Evolutionary conservation across 208 protist genomes (phyloP).

Genomic region (Novymonas esmeraldas): DNA sequence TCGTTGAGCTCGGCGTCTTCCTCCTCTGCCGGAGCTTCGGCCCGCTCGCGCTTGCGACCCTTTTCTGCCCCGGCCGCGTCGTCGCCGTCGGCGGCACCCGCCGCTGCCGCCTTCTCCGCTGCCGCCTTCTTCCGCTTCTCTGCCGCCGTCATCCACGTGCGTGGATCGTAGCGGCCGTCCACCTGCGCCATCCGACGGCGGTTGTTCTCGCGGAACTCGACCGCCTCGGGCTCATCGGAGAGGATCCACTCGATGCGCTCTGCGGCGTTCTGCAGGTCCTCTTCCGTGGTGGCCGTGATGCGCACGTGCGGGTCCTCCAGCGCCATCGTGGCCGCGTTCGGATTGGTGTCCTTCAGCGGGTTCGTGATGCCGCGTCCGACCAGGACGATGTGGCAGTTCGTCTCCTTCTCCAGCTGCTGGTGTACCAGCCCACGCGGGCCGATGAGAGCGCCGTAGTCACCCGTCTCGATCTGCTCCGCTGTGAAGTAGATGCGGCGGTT

Average conservation of each 20-base stretch:
- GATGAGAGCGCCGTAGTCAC: constrained; percentile 88
- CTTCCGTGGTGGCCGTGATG: constrained; percentile 88
- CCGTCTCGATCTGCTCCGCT: constrained; percentile 83
- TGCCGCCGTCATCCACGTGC: constrained; percentile 83
- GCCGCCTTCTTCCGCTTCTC: constrained; percentile 38
- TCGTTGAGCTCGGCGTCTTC: constrained; percentile 77
- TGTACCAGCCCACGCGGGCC: constrained; percentile 89
- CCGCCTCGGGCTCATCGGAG: constrained; percentile 88
- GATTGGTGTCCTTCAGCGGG: constrained; percentile 83
- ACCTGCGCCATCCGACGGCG: constrained; percentile 87
- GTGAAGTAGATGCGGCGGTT: constrained; percentile 90
- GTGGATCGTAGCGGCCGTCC: constrained; percentile 89
- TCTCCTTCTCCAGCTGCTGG: constrained; percentile 87
- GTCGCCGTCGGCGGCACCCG: constrained; percentile 6
- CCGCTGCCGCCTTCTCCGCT: constrained; percentile 24
- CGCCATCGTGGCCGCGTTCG: constrained; percentile 68
- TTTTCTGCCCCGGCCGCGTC: constrained; percentile 17
- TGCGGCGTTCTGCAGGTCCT: constrained; percentile 83
- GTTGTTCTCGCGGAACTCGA: constrained; percentile 91
- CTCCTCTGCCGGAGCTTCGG: constrained; percentile 38
- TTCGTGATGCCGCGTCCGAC: constrained; percentile 92
- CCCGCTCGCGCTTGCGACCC: constrained; percentile 48
- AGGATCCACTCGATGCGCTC: constrained; percentile 94
- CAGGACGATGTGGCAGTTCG: constrained; percentile 91
- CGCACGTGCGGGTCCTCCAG: constrained; percentile 90